Conservation (phyloP, 441 rosid species). For the Adansonia madagascariensis region DNA sequence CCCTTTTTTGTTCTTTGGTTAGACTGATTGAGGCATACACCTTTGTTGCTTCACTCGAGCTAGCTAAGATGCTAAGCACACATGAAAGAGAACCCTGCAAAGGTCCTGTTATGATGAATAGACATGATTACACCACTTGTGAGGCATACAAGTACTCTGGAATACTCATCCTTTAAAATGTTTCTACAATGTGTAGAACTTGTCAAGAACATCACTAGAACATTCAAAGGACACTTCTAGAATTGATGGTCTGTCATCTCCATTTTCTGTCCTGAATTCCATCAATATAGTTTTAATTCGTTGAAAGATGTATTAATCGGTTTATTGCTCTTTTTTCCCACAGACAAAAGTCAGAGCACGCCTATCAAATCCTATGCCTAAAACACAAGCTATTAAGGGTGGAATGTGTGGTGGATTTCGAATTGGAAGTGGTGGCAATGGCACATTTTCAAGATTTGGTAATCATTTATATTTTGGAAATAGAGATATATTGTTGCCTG, state of each 20-base stretch:
- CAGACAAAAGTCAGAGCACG: conserved; percentile 66
- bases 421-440: conserved; percentile 45
- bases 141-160: background rate
- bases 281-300: background rate
- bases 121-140: background rate
- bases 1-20: conserved; percentile 23
- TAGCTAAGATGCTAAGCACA: conserved; percentile 8
- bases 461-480: conserved; percentile 26
- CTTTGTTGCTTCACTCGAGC: background rate
- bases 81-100: background rate
- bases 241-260: background rate
- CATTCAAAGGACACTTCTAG: background rate
- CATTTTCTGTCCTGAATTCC: background rate
- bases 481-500: conserved; percentile 20
- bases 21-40: conserved; percentile 14
- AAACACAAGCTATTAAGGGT: conserved; percentile 72
- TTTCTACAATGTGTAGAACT: background rate
- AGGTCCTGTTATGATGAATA: background rate
- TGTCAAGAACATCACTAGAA: conserved; percentile 5
- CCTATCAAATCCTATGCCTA: conserved; percentile 73
- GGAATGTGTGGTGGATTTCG: conserved; percentile 73
- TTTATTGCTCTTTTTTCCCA: conserved; percentile 16
- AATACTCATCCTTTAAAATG: background rate
- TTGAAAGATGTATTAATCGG: background rate
- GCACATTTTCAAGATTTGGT: conserved; percentile 56